Base-by-base conservation (phyloP, 2,329 filamentous ascomycete species). In the Thielaviopsis cerberus region DNA sequence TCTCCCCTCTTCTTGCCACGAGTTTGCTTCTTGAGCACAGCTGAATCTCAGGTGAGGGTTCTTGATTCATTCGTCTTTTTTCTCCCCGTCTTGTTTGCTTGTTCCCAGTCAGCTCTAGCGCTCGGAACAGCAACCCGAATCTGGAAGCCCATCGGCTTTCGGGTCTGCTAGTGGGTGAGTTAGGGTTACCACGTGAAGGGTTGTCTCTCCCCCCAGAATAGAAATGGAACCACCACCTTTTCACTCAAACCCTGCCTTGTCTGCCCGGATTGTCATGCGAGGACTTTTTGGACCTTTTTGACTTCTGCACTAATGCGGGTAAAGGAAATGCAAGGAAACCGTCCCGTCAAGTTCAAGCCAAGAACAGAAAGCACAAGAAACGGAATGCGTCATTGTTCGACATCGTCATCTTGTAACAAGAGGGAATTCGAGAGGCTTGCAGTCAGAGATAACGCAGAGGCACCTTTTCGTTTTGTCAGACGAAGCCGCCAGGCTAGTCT, bases 61-160 rank as follows among this genome's bases (percentile, higher is more conserved):
- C 48, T 59, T 55, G 51, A 41, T 48, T 6, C 4, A 20, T 48
- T 48, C 4, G 4, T 10, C n/a, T 22, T 48, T 52, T 24, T 57
- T 26, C 50, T 55, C 26, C 54, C 51, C 51, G 27, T 37, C 24
- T 23, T 50, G 27, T 59, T 69, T 68, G 69, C 67, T 70, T 65
- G 4, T 6, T 51, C 22, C n/a, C 8, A 20, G 2, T 48, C n/a
- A 48, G 41, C 41, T 48, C 34, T 17, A 41, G n/a, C 7, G 34
- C 34, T 48, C 41, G 41, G 41, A 48, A 23, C 6, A 22, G 41
- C 41, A 48, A 11, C 41, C 41, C 41, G 41, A 48, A 48, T 20
- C 8, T 20, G 41, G 15, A n/a, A 41, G 6, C n/a, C 34, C 2
- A 41, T 41, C 34, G 34, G 34, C 34, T 41, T 41, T 41, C 34